phyloP scores from a whole-genome alignment of 2,329 filamentous ascomycete genomes.

The Aschersonia sp. region DNA sequence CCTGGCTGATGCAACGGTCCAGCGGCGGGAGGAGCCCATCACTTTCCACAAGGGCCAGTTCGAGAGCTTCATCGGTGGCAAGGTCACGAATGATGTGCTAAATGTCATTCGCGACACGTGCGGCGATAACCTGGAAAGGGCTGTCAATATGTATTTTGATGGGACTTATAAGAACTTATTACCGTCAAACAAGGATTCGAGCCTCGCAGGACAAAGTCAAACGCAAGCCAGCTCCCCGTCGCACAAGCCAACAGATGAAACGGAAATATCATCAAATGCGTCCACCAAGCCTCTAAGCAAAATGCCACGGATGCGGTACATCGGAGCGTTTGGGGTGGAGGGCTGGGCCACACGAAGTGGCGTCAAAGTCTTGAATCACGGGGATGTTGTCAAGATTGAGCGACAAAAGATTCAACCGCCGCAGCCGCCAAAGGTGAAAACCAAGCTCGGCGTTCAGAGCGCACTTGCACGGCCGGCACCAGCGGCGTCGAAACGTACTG shows the following conservation, averaged over 20 bases:
- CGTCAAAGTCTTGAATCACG: constrained; percentile 57
- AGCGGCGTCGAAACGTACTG: constrained; percentile 51
- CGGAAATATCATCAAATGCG: neutral
- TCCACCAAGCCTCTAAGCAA: constrained; percentile 5
- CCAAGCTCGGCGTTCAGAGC: constrained; percentile 22
- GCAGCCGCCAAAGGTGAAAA: constrained; percentile 27
- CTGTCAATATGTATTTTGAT: constrained; percentile 58
- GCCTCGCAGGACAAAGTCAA: neutral
- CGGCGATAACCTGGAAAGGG: constrained; percentile 42
- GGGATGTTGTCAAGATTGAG: constrained; percentile 75
- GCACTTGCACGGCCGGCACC: constrained; percentile 22
- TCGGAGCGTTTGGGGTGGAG: constrained; percentile 82
- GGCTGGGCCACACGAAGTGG: constrained; percentile 89
- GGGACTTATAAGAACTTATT: constrained; percentile 44
- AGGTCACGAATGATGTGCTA: constrained; percentile 33
- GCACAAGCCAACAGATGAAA: constrained; percentile 1
- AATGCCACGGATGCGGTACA: constrained; percentile 46
- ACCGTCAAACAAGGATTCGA: constrained; percentile 10
- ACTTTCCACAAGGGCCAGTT: constrained; percentile 44
- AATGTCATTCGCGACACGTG: constrained; percentile 37
- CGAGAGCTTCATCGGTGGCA: constrained; percentile 44
- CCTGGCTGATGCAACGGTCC: no score
- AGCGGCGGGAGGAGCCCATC: constrained; percentile 10
- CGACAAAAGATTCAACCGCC: constrained; percentile 60
- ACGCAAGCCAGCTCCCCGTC: constrained; percentile 1